Percentiles rank a stretch among this genome's conserved stretches.
Evolutionary conservation across 768 basidiomycete genomes (phyloP).

Genomic region (Amanita pallidorosea): DNA sequence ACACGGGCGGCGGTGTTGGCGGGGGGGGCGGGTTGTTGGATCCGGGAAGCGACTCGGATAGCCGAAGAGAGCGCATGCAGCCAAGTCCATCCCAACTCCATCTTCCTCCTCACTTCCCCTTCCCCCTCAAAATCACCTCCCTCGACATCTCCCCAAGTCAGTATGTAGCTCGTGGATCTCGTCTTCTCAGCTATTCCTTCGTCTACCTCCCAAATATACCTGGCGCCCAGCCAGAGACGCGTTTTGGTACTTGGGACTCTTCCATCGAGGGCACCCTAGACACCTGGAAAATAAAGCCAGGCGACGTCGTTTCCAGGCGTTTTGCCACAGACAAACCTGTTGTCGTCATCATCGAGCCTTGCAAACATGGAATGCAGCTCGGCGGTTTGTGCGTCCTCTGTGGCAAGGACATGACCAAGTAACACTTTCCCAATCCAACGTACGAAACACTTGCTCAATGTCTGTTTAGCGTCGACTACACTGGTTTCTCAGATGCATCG

Average conservation of each 20-base stretch:
- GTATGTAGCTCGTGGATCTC: slow-evolving; percentile 56
- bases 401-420: slow-evolving; percentile 93
- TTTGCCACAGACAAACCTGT: slow-evolving; percentile 51
- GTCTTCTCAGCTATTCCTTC: slow-evolving; percentile 81
- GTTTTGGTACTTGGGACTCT: slow-evolving; percentile 88
- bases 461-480: slow-evolving; percentile 59
- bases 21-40: slow-evolving; percentile 30
- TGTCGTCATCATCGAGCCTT: slow-evolving; percentile 76
- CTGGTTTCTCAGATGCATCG: slow-evolving; percentile 76
- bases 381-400: slow-evolving; percentile 90
- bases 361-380: slow-evolving; percentile 90
- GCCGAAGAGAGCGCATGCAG: slow-evolving; percentile 24
- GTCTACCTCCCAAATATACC: slow-evolving; percentile 38
- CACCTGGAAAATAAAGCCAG: slow-evolving; percentile 56
- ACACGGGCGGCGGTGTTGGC: slow-evolving; percentile 38
- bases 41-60: slow-evolving; percentile 11
- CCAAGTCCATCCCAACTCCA: slow-evolving; percentile 62
- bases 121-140: slow-evolving; percentile 74
- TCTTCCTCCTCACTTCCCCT: slow-evolving; percentile 72
- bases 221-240: slow-evolving; percentile 45
- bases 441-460: not conserved
- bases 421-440: slow-evolving; percentile 10
- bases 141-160: slow-evolving; percentile 39
- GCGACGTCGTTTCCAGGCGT: slow-evolving; percentile 52
- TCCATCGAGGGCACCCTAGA: slow-evolving; percentile 72